These are phyloP conservation scores for Zygoascus meyerae DNA, from an alignment of 1,139 yeast genomes.

Conservation along the genomic window DNA sequence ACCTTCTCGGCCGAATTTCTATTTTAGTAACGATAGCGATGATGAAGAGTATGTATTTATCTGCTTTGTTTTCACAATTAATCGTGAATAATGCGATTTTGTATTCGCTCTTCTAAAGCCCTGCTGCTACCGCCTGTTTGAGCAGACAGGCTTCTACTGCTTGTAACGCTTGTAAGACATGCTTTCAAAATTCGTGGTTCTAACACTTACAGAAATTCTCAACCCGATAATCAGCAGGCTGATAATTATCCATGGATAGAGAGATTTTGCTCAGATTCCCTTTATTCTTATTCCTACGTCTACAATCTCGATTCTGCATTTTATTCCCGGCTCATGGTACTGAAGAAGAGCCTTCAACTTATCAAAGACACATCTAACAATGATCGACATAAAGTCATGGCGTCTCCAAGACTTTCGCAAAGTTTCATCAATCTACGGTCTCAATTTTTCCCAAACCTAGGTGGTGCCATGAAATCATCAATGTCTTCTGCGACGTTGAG, in stretches of 20 bases:
- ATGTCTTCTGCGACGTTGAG: constrained; percentile 28
- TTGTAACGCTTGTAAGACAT: no score
- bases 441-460: constrained; percentile 4
- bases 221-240: no score
- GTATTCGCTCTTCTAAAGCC: no score
- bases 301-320: constrained; percentile 74
- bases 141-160: no score
- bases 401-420: constrained; percentile 4
- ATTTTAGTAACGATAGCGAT: background rate
- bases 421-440: constrained; percentile 3
- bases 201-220: no score
- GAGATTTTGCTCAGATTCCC: constrained; percentile 68
- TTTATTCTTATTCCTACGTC: constrained; percentile 82
- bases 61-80: no score
- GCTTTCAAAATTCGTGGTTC: no score
- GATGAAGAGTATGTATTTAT: background rate
- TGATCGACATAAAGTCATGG: constrained; percentile 2
- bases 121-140: no score
- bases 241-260: constrained; percentile 28
- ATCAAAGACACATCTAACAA: constrained; percentile 41
- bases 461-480: constrained; percentile 19
- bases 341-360: constrained; percentile 70
- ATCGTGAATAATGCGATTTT: no score
- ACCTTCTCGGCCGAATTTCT: constrained; percentile 3
- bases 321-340: constrained; percentile 66